phyloP scores from a whole-genome alignment of 257 asterid species.

The Solanum megistacrolobum region DNA sequence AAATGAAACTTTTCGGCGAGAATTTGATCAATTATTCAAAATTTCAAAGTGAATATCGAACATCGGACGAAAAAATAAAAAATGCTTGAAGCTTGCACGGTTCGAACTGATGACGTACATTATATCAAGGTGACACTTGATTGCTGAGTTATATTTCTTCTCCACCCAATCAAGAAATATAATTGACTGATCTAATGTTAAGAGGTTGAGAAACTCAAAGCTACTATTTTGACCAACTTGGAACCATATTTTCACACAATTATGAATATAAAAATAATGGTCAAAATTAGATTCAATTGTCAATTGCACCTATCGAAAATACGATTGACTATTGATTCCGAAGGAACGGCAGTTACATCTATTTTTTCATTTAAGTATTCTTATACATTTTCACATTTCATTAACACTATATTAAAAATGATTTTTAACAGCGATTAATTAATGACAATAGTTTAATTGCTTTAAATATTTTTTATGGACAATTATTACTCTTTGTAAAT shows the following conservation, averaged over 20 bases:
- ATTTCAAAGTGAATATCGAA: background rate
- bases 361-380: background rate
- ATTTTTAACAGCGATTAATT: too few relatives aligned
- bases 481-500: background rate
- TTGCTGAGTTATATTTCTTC: background rate
- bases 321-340: background rate
- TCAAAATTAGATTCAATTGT: background rate
- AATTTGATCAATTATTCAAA: background rate
- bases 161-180: background rate
- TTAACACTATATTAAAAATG: too few relatives aligned
- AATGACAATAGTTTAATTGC: background rate
- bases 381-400: background rate
- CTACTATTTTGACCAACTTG: background rate
- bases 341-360: background rate
- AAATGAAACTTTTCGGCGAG: background rate
- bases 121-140: background rate
- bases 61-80: rapidly evolving
- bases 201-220: background rate
- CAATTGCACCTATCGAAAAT: background rate
- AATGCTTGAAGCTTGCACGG: background rate
- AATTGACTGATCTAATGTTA: background rate
- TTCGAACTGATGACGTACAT: background rate
- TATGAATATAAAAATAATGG: background rate
- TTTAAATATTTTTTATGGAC: background rate
- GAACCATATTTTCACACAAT: background rate